Evolutionary conservation across 768 basidiomycete species (phyloP).

Genomic region (Psilocybe azurescens): DNA sequence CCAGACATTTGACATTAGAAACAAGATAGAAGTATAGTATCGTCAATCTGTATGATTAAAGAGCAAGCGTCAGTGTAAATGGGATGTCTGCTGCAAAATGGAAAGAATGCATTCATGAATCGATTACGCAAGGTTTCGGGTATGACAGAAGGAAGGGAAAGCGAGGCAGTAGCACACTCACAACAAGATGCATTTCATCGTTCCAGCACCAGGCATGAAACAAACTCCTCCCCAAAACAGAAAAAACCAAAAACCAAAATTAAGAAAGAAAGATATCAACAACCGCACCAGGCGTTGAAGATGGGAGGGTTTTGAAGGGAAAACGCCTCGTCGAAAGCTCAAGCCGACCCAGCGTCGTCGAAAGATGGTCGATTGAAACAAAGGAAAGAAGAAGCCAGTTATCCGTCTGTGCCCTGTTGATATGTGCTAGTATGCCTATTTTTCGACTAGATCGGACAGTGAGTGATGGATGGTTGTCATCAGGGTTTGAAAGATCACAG

Average conservation of each 20-base stretch:
- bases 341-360: not conserved
- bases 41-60: not conserved
- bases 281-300: slow-evolving; percentile 5
- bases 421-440: not conserved
- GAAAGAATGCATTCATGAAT: too few species aligned
- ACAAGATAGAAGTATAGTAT: not conserved
- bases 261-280: not conserved
- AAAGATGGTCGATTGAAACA: not conserved
- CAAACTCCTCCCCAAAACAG: not conserved
- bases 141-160: too few species aligned
- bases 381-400: not conserved
- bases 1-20: not conserved
- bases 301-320: not conserved
- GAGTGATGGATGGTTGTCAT: not conserved
- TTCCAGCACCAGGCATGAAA: not conserved
- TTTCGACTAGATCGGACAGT: not conserved
- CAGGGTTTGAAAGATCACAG: not conserved
- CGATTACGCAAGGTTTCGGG: too few species aligned
- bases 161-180: not conserved
- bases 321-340: not conserved
- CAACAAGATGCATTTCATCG: not conserved
- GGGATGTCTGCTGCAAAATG: too few species aligned
- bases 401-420: not conserved
- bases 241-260: not conserved
- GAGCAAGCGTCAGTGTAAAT: not conserved